Evolutionary conservation across 805 yeast genomes (phyloP).

Genomic region (Candida michaelii): DNA sequence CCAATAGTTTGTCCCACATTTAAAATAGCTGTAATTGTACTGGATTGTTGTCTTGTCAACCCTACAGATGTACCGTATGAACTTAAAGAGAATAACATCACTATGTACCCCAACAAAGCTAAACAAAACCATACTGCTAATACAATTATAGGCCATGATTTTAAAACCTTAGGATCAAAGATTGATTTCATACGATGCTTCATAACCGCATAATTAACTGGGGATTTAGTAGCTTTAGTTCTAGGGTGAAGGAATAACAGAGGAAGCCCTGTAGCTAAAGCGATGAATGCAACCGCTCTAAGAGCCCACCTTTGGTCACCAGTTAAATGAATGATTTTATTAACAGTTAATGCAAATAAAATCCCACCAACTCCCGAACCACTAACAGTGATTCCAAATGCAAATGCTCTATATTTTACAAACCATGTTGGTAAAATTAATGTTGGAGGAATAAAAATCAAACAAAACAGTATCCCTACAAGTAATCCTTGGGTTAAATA

Average conservation of each 20-base stretch:
- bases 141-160: conserved; percentile 21
- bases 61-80: conserved; percentile 48
- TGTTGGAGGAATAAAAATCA: conserved; percentile 45
- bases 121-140: conserved; percentile 37
- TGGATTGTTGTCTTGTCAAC: conserved; percentile 29
- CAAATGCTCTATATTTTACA: conserved; percentile 42
- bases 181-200: conserved; percentile 28
- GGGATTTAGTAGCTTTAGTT: conserved; percentile 24
- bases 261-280: conserved; percentile 35
- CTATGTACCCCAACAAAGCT: conserved; percentile 36
- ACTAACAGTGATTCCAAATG: conserved; percentile 46
- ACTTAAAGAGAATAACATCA: conserved; percentile 36
- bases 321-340: conserved; percentile 37
- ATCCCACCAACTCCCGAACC: conserved; percentile 57
- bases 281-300: conserved; percentile 37
- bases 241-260: conserved; percentile 47
- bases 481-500: conserved; percentile 53
- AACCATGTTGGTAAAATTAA: conserved; percentile 52
- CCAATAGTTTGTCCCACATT: conserved; percentile 52
- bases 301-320: conserved; percentile 48
- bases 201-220: conserved; percentile 22
- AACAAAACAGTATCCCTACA: conserved; percentile 48
- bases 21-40: conserved; percentile 33
- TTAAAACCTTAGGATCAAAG: conserved; percentile 32
- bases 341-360: conserved; percentile 43